Conservation (phyloP, 495 filamentous ascomycete species). For the Penicillium arizonense region DNA sequence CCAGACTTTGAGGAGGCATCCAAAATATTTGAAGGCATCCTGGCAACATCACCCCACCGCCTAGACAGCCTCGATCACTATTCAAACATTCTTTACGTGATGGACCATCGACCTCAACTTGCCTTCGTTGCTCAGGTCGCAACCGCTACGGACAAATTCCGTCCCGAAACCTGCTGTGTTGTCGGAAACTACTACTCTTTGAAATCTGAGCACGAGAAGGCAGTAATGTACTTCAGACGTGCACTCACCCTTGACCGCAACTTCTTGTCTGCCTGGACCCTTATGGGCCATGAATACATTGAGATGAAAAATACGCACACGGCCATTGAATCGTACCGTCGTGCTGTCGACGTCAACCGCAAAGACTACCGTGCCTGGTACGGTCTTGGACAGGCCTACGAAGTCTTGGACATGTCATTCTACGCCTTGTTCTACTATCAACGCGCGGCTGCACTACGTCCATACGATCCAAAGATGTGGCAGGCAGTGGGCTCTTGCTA, state of each 20-base stretch:
- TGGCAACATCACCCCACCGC: constrained; percentile 79
- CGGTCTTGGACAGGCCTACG: constrained; percentile 94
- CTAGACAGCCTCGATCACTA: constrained; percentile 92
- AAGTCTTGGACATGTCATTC: constrained; percentile 95
- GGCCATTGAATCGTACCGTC: constrained; percentile 94
- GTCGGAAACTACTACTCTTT: constrained; percentile 97
- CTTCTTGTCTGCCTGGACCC: constrained; percentile 93
- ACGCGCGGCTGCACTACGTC: constrained; percentile 82
- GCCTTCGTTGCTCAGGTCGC: constrained; percentile 91
- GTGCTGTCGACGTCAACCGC: constrained; percentile 94
- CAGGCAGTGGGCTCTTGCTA: constrained; percentile 90
- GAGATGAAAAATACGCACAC: constrained; percentile 99
- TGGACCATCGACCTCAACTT: constrained; percentile 80
- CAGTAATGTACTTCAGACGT: constrained; percentile 95
- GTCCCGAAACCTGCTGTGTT: constrained; percentile 94
- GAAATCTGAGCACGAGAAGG: constrained; percentile 94
- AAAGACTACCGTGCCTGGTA: constrained; percentile 99
- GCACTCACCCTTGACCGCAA: constrained; percentile 91
- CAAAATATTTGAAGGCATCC: constrained; percentile 76
- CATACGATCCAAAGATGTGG: constrained; percentile 99
- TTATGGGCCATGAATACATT: constrained; percentile 99
- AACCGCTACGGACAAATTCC: constrained; percentile 87
- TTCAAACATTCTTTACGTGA: constrained; percentile 94
- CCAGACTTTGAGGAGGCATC: constrained; percentile 82
- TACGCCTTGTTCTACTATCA: constrained; percentile 98